Conservation (phyloP, 2,329 filamentous ascomycete species). For the Claviceps maximensis region DNA sequence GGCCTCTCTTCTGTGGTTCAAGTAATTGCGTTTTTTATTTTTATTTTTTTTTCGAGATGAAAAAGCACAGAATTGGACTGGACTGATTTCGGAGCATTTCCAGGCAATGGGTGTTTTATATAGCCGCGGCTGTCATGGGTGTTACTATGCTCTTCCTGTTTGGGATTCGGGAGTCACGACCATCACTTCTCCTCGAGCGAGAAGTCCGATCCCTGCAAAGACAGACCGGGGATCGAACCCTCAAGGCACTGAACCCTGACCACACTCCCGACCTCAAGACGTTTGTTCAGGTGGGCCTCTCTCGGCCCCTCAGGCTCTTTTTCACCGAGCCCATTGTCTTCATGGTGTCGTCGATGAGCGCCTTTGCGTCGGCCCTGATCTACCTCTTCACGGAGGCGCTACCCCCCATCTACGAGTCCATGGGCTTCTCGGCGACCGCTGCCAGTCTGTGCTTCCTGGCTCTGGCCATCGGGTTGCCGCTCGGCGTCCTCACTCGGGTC, state of each 20-base stretch:
- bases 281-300: not conserved
- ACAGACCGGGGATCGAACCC: not conserved
- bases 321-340: conserved; percentile 2
- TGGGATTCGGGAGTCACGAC: not conserved
- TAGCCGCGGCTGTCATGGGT: not conserved
- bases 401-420: not conserved
- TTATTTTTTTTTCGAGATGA: not conserved
- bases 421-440: not conserved
- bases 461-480: not conserved
- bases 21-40: not conserved
- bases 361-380: not conserved
- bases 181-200: not conserved
- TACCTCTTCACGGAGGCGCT: conserved; percentile 1
- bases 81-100: not conserved
- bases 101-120: not conserved
- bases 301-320: not conserved
- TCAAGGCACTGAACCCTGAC: not conserved
- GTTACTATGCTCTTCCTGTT: not conserved
- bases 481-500: not conserved
- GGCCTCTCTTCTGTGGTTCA: too few relatives aligned
- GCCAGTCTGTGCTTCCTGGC: not conserved
- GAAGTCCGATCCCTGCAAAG: not conserved
- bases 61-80: too few relatives aligned
- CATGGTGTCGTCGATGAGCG: not conserved
- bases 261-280: not conserved